phyloP scores from a whole-genome alignment of 2,329 filamentous ascomycete species.

The Xylaria sp. region DNA sequence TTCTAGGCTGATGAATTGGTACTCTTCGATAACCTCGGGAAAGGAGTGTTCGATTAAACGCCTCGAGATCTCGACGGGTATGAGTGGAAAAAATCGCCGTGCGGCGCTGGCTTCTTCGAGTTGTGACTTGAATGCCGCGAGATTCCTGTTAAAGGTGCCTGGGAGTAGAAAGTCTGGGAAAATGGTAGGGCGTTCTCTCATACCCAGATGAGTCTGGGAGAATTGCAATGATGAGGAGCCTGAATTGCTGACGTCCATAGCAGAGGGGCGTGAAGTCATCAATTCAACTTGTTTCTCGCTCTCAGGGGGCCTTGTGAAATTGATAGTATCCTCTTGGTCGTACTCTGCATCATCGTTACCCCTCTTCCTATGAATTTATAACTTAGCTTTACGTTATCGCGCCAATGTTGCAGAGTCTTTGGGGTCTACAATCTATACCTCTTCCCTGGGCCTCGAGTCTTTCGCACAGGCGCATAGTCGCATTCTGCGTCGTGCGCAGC shows the following conservation, averaged over 20 bases:
- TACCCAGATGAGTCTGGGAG: neutral
- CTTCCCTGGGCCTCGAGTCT: constrained; percentile 32
- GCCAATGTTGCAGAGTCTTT: neutral
- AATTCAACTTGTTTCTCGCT: neutral
- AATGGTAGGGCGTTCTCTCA: constrained; percentile 1
- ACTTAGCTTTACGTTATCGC: neutral
- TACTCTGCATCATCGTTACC: neutral
- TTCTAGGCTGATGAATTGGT: constrained; percentile 26
- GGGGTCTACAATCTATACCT: constrained; percentile 15
- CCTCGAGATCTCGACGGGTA: constrained; percentile 26
- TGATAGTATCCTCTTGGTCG: neutral
- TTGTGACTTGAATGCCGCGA: constrained; percentile 15
- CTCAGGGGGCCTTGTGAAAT: neutral
- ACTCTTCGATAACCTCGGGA: constrained; percentile 26
- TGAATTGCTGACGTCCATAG: neutral
- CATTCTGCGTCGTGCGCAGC: constrained; percentile 31
- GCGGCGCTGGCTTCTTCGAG: constrained; percentile 6
- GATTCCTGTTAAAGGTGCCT: constrained; percentile 2
- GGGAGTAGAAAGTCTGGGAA: constrained; percentile 31
- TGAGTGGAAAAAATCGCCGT: constrained; percentile 29
- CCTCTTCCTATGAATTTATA: constrained; percentile 8
- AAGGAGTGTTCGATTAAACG: constrained; percentile 31
- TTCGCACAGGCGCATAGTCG: constrained; percentile 28
- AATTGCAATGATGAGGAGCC: neutral
- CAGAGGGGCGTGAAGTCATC: neutral